Conservation (phyloP, 129 eudicot genomes). For the Arctium minus region DNA sequence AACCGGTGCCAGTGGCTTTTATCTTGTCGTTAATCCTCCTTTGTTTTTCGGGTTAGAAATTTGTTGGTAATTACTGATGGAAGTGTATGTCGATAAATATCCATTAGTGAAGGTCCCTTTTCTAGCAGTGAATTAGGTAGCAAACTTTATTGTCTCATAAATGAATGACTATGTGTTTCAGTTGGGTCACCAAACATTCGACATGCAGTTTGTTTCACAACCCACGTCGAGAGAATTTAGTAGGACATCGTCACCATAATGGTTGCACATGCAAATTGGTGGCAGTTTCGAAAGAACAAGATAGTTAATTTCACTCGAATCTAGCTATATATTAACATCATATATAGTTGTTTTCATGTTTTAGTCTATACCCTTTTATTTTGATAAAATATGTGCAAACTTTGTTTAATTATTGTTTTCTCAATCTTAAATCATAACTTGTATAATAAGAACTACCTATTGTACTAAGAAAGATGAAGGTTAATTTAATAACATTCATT, state of each 20-base stretch:
- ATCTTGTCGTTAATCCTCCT: background rate
- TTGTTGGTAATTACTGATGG: background rate
- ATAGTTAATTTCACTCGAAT: conserved; percentile 4
- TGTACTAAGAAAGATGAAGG: too few relatives aligned
- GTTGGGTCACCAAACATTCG: conserved; percentile 81
- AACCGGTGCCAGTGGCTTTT: background rate
- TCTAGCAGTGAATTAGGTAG: too few relatives aligned
- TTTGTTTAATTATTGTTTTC: too few relatives aligned
- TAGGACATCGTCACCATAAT: conserved; percentile 87
- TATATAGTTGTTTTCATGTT: too few relatives aligned
- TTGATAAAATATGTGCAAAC: too few relatives aligned
- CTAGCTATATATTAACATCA: too few relatives aligned
- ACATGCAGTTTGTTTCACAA: conserved; percentile 72
- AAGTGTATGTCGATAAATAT: background rate
- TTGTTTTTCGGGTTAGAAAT: background rate
- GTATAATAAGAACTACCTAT: too few relatives aligned
- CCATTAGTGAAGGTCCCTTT: background rate
- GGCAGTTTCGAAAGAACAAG: conserved; percentile 68
- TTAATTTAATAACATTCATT: too few relatives aligned
- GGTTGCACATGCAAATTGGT: conserved; percentile 98
- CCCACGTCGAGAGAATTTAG: conserved; percentile 56
- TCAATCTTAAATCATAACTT: too few relatives aligned
- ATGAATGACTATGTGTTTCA: conserved; percentile 27
- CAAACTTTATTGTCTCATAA: background rate
- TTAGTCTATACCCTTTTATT: too few relatives aligned